Conservation (phyloP, 306 rosid species). For the Hippophae tibetana region DNA sequence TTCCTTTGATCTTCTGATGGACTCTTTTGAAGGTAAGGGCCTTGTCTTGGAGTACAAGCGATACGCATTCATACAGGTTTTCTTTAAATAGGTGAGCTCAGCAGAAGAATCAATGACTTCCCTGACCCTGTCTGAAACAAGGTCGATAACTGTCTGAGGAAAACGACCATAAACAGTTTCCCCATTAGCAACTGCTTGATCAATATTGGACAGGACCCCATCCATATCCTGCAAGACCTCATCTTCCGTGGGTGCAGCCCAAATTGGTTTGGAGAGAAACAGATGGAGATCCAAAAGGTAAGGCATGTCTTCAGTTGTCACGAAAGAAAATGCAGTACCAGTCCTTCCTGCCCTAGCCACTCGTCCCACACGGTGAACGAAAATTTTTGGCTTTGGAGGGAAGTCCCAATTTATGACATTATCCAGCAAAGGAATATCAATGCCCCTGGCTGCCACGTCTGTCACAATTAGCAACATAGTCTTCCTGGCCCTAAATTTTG, state of each 20-base stretch:
- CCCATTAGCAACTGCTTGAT: slow-evolving; percentile 60
- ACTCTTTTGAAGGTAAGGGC: slow-evolving; percentile 81
- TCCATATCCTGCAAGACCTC: slow-evolving; percentile 70
- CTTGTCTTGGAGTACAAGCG: slow-evolving; percentile 75
- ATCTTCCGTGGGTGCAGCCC: slow-evolving; percentile 79
- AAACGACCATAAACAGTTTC: slow-evolving; percentile 87
- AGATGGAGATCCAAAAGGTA: slow-evolving; percentile 86
- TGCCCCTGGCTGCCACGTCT: slow-evolving; percentile 88
- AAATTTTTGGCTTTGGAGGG: slow-evolving; percentile 83
- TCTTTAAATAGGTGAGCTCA: slow-evolving; percentile 42
- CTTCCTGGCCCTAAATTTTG: slow-evolving; percentile 75
- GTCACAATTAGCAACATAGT: slow-evolving; percentile 92
- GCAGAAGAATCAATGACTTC: slow-evolving; percentile 74
- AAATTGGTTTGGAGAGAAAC: slow-evolving; percentile 75
- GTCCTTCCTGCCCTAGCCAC: slow-evolving; percentile 94
- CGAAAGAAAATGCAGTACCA: slow-evolving; percentile 81
- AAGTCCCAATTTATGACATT: slow-evolving; percentile 97
- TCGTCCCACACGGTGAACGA: slow-evolving; percentile 90
- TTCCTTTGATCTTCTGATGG: slow-evolving; percentile 74
- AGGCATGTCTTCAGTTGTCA: slow-evolving; percentile 82
- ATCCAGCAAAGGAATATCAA: slow-evolving; percentile 93
- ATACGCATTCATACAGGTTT: slow-evolving; percentile 70
- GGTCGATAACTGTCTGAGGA: slow-evolving; percentile 77
- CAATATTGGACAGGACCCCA: slow-evolving; percentile 57
- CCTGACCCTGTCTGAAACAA: slow-evolving; percentile 75